These are phyloP conservation scores for Stylosanthes scabra DNA, from an alignment of 331 rosid species.

Conservation along the genomic window DNA sequence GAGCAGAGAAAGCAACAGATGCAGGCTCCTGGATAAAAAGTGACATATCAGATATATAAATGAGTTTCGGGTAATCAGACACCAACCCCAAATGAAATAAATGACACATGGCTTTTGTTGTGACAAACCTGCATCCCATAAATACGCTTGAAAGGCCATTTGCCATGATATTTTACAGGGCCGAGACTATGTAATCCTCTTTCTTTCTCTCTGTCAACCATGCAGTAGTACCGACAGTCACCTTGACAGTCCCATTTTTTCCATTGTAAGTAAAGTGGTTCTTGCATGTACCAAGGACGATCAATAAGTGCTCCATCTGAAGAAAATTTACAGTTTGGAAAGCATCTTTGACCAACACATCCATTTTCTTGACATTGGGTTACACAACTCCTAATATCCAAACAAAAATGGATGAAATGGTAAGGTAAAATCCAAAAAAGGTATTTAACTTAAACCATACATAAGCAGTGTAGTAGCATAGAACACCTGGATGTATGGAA, in stretches of 20 bases:
- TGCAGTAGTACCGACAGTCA: conserved; percentile 80
- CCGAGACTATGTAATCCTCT: conserved; percentile 50
- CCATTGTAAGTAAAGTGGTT: conserved; percentile 83
- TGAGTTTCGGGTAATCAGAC: conserved; percentile 5
- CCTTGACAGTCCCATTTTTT: conserved; percentile 79
- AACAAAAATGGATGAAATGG: conserved; percentile 15
- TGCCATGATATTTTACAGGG: conserved; percentile 86
- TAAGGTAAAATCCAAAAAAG: conserved; percentile 6
- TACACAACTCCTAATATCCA: conserved; percentile 59
- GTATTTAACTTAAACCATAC: background rate
- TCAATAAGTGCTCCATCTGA: conserved; percentile 54
- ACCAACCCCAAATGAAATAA: conserved; percentile 28
- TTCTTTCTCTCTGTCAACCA: conserved; percentile 82
- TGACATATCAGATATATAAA: conserved; percentile 31
- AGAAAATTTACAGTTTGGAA: conserved; percentile 64
- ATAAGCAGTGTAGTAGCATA: background rate
- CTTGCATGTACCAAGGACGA: conserved; percentile 81
- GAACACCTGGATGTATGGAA: background rate
- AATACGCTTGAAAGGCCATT: conserved; percentile 85
- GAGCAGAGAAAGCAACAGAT: conserved; percentile 76
- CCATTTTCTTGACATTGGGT: conserved; percentile 74
- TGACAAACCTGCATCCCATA: conserved; percentile 81
- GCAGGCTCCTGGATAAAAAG: conserved; percentile 70
- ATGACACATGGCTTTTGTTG: conserved; percentile 24
- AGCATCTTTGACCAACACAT: conserved; percentile 74